Evolutionary conservation across 257 asterid species (phyloP), one percentile per base, ranked within the genome.

Genomic region (Schizonepeta tenuifolia): DNA sequence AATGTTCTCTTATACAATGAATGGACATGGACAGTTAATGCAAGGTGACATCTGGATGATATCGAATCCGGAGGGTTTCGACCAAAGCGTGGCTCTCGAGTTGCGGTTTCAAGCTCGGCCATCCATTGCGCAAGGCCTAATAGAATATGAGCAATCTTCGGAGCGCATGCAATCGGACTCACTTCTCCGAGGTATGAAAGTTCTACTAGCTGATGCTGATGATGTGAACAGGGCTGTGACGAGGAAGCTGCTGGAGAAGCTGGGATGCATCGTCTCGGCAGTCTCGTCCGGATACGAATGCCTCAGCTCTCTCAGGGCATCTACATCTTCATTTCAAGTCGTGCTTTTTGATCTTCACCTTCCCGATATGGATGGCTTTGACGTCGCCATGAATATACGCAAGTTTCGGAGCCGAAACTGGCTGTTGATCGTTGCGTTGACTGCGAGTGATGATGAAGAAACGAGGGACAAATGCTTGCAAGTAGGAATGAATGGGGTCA

Each of bases 31-130:
- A 67, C 96, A 95, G 99, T 65, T 92, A 72, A 95, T 95, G 99
- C 97, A 92, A 82, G 99, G 99, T 47, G 96, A 95, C 76, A 90
- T 95, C 4, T 86, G 95, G 91, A 83, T 81, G 61, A 66, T 79
- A 57, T 70, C 92, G 2, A 86, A 86, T 72, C 86, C 90, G 2
- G 91, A 85, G 46, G 92, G 87, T 55, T 90, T 80, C 13, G 90
- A 88, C 67, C 92, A 83, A 80, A 81, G 94, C 86, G 84, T 90
- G 96, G 90, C 89, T 18, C 90, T 95, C 1, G 81, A 80, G 73
- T 77, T 92, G 36, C 89, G 97, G 31, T 81, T 95, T 60, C 96
- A 79, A 78, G 71, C 59, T 63, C 82, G 80, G 49, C 78, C 87
- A 24, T 84, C 97, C 51, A 28, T 79, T 49, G 58, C 66, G 3